Evolutionary conservation across 306 rosid species (phyloP), one percentile per base, ranked within the genome.

Genomic region (Fragaria ananassa): DNA sequence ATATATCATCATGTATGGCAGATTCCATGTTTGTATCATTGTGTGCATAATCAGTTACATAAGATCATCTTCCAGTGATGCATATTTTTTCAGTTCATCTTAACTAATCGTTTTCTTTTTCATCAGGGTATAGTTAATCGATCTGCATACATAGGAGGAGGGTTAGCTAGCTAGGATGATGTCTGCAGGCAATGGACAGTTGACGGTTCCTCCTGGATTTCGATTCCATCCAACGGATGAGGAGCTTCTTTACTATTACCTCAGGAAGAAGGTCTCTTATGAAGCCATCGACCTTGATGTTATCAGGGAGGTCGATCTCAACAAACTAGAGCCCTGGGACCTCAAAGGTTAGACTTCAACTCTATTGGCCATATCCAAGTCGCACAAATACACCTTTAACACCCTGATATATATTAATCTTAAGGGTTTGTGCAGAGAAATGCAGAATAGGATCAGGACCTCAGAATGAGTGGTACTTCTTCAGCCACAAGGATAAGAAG

Each of bases 271-370:
- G 75, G 97, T 95, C 42, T 95, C 97, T 3, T 95, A 85, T 80
- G 99, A 95, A 85, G 86, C 97, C 85, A 95, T 92, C 73, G 97
- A 95, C 56, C 97, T 95, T 73, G 97, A 95, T 72, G 99, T 95
- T 76, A 92, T 95, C 8, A 84, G 93, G 53, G 99, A 95, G 85
- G 86, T 95, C 17, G 97, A 95, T 83, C 97, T 95, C 68, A 95
- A 95, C 87, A 95, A 86, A 80, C 96, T 95, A 27, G 97, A 92
- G 81, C 99, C 99, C 62, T 95, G 99, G 99, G 99, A 95, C 46
- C 97, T 95, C 83, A 95, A 95, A 91, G 99, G 99, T 94, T 21
- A 51, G 50, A 2, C 6, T 25, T 12, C 7, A 50, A 17, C 39
- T 27, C 19, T 9, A n/a, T 31, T 34, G 25, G 21, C 15, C 41